These are phyloP conservation scores for Entonaema liquescens DNA, from an alignment of 495 filamentous ascomycete species.

Conservation along the genomic window DNA sequence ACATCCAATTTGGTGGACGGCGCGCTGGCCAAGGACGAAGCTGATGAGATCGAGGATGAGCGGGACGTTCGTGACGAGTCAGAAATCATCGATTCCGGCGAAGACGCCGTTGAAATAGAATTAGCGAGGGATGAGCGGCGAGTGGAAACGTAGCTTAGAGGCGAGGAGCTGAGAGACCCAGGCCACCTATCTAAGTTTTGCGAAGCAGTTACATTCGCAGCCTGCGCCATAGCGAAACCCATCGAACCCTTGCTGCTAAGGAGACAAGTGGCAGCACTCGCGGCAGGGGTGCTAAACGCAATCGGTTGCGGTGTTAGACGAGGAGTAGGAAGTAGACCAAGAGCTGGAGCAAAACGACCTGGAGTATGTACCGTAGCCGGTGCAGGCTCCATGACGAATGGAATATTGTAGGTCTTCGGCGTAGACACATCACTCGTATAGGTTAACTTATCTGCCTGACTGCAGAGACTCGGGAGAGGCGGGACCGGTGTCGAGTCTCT, in stretches of 20 bases:
- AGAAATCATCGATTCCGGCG: constrained; percentile 90
- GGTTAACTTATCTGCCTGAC: constrained; percentile 10
- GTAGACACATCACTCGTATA: constrained; percentile 48
- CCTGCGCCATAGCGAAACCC: constrained; percentile 81
- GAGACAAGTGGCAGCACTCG: constrained; percentile 71
- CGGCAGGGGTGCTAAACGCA: constrained; percentile 87
- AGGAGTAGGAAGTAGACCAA: constrained; percentile 79
- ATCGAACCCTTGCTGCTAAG: constrained; percentile 66
- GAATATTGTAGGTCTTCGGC: constrained; percentile 54
- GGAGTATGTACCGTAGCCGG: constrained; percentile 63
- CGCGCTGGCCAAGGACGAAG: constrained; percentile 71
- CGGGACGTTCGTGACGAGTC: constrained; percentile 79
- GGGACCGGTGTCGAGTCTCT: constrained; percentile 48
- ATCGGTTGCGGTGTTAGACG: constrained; percentile 80
- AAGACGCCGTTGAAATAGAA: constrained; percentile 79
- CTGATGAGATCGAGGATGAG: constrained; percentile 78
- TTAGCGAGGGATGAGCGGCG: constrained; percentile 81
- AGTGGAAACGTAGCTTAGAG: constrained; percentile 65
- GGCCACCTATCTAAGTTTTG: constrained; percentile 66
- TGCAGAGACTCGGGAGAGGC: constrained; percentile 34
- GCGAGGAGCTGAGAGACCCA: constrained; percentile 62
- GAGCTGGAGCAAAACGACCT: constrained; percentile 57
- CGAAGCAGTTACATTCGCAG: constrained; percentile 68
- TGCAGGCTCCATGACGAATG: constrained; percentile 69
- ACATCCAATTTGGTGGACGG: constrained; percentile 75